These are phyloP conservation scores for Apiotrichum montevideense DNA, from an alignment of 1,284 basidiomycete genomes.

Conservation along the genomic window DNA sequence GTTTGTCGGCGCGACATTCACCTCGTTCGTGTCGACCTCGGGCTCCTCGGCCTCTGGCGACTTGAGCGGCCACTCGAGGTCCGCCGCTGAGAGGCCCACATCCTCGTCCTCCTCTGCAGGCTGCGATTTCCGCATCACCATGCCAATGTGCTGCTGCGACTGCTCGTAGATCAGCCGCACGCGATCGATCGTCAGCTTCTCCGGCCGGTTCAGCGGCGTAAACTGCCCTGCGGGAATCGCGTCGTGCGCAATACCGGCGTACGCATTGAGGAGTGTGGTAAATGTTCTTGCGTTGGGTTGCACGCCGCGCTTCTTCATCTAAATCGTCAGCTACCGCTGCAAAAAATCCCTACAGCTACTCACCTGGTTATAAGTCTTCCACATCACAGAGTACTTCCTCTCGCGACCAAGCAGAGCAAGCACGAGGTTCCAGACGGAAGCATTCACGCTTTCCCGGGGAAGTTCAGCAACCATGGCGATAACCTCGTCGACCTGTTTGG, in stretches of 20 bases:
- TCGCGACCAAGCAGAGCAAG: slow-evolving; percentile 32
- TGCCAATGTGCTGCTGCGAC: slow-evolving; percentile 29
- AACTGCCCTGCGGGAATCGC: slow-evolving; percentile 4
- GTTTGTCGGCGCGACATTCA: slow-evolving; percentile 33
- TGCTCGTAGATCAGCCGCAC: slow-evolving; percentile 36
- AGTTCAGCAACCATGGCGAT: slow-evolving; percentile 24
- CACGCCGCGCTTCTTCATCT: slow-evolving; percentile 47
- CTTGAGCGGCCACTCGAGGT: neutral
- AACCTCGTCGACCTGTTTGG: slow-evolving; percentile 23
- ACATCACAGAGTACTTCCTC: slow-evolving; percentile 33
- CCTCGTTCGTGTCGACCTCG: slow-evolving; percentile 11
- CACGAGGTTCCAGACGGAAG: slow-evolving; percentile 41
- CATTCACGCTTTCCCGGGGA: slow-evolving; percentile 27
- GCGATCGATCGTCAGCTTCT: slow-evolving; percentile 29
- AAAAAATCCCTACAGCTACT: slow-evolving; percentile 6
- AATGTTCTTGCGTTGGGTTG: slow-evolving; percentile 38
- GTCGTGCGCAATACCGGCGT: slow-evolving; percentile 26
- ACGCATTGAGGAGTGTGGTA: slow-evolving; percentile 41
- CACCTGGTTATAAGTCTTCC: slow-evolving; percentile 39
- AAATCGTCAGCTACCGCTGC: neutral
- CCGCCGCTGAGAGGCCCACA: neutral
- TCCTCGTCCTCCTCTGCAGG: neutral
- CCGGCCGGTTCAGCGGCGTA: slow-evolving; percentile 11
- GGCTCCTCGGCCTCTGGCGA: neutral
- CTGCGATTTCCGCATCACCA: neutral